Percentiles rank a stretch among this genome's conserved stretches.
These are phyloP conservation scores for Beauveria sp. DNA, from an alignment of 2,329 filamentous ascomycete genomes.

Conservation along the genomic window DNA sequence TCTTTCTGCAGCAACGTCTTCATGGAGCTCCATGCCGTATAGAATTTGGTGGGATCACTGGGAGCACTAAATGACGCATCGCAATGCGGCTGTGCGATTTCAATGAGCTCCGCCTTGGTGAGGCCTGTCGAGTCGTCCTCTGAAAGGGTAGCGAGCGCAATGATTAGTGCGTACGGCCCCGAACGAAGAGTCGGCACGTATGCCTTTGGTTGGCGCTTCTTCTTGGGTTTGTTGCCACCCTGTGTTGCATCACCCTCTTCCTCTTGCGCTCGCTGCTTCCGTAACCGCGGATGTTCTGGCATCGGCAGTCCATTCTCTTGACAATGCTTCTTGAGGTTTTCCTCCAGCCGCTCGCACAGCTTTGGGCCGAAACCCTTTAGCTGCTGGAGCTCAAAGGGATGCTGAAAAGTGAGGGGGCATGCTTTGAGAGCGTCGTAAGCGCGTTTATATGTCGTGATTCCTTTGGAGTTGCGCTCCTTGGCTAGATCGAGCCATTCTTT, in stretches of 20 bases:
- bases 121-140: constrained; percentile 47
- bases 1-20: constrained; percentile 68
- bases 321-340: constrained; percentile 53
- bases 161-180: constrained; percentile 64
- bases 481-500: constrained; percentile 70
- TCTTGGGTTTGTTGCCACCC: constrained; percentile 32
- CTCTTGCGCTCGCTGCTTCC: constrained; percentile 28
- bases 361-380: constrained; percentile 69
- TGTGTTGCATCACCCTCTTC: constrained; percentile 24
- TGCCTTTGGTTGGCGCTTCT: constrained; percentile 55
- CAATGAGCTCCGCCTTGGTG: constrained; percentile 61
- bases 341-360: constrained; percentile 61
- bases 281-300: constrained; percentile 48
- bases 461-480: constrained; percentile 61
- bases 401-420: constrained; percentile 62
- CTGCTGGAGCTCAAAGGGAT: constrained; percentile 65
- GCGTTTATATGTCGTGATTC: constrained; percentile 62
- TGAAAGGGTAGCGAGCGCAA: constrained; percentile 55
- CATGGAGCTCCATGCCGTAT: constrained; percentile 80
- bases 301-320: constrained; percentile 59
- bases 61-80: constrained; percentile 67
- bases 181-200: constrained; percentile 70
- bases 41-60: constrained; percentile 58
- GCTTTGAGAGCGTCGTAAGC: constrained; percentile 71
- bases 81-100: constrained; percentile 61